Conservation (phyloP, 306 rosid species). For the Morella rubra region DNA sequence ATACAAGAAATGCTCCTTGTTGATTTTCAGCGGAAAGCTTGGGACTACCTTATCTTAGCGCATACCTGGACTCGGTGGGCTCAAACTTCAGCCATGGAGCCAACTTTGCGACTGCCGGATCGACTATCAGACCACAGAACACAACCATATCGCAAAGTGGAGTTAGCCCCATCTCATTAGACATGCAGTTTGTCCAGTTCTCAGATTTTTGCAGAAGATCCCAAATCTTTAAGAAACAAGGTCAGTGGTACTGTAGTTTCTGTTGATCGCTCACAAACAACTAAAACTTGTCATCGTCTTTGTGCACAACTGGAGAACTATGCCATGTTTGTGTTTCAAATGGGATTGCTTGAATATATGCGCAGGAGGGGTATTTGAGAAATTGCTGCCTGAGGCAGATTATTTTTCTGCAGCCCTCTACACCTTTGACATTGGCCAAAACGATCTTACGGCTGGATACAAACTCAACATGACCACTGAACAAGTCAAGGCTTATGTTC, state of each 20-base stretch:
- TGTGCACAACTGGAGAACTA: not conserved
- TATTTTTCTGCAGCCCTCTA: conserved; percentile 55
- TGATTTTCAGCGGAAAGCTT: conserved; percentile 46
- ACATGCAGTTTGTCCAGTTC: conserved; percentile 63
- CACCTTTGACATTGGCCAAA: conserved; percentile 81
- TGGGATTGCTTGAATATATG: not conserved
- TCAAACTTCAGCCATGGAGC: conserved; percentile 74
- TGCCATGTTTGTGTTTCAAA: not conserved
- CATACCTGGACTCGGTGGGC: conserved; percentile 68
- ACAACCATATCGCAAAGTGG: conserved; percentile 69
- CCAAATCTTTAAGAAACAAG: conserved; percentile 43
- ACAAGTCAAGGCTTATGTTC: conserved; percentile 40
- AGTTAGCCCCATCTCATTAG: conserved; percentile 67
- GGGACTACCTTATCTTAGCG: conserved; percentile 59
- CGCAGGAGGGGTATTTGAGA: conserved; percentile 44
- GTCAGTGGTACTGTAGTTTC: conserved; percentile 18
- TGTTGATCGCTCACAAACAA: not conserved
- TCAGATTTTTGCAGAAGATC: conserved; percentile 60
- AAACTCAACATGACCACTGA: conserved; percentile 55
- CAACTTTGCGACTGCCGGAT: conserved; percentile 87
- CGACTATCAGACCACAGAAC: conserved; percentile 73
- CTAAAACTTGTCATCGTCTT: not conserved
- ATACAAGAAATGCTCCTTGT: not conserved
- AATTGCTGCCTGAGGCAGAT: conserved; percentile 51
- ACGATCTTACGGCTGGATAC: conserved; percentile 69